Conservation (phyloP, 1,139 yeast species). For the Debaryomyces coudertii region DNA sequence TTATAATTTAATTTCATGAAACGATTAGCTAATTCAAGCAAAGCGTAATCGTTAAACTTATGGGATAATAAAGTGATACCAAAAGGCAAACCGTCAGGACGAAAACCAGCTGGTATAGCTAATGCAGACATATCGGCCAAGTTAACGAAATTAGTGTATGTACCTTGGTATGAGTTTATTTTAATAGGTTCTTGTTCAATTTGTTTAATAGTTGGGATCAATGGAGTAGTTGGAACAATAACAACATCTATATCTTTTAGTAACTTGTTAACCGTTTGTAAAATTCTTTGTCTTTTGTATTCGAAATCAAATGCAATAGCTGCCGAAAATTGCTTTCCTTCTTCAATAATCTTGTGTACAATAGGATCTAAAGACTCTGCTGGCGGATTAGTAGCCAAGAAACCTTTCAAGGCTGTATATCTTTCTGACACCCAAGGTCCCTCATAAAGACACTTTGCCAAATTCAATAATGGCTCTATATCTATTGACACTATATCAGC, state of each 20-base stretch:
- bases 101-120: constrained; percentile 88
- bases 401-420: constrained; percentile 77
- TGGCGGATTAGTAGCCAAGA: constrained; percentile 76
- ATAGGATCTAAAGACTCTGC: constrained; percentile 75
- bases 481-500: constrained; percentile 61
- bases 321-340: constrained; percentile 79
- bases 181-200: constrained; percentile 77
- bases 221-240: constrained; percentile 91
- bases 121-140: constrained; percentile 91
- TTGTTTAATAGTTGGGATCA: constrained; percentile 78
- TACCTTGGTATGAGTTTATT: constrained; percentile 88
- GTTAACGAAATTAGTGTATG: constrained; percentile 95
- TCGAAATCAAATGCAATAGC: constrained; percentile 83
- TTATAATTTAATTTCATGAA: constrained; percentile 50
- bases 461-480: constrained; percentile 71
- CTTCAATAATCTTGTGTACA: constrained; percentile 72
- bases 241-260: constrained; percentile 70
- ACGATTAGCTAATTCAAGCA: constrained; percentile 78
- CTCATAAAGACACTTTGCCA: constrained; percentile 90
- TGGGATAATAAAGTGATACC: constrained; percentile 85
- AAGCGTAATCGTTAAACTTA: constrained; percentile 85
- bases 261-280: constrained; percentile 61
- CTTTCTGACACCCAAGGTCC: constrained; percentile 99
- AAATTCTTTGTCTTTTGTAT: constrained; percentile 75
- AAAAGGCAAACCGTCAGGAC: constrained; percentile 81